Conservation (phyloP, 225 moss, liverwort and hornwort species). For the Straminergon stramineum region DNA sequence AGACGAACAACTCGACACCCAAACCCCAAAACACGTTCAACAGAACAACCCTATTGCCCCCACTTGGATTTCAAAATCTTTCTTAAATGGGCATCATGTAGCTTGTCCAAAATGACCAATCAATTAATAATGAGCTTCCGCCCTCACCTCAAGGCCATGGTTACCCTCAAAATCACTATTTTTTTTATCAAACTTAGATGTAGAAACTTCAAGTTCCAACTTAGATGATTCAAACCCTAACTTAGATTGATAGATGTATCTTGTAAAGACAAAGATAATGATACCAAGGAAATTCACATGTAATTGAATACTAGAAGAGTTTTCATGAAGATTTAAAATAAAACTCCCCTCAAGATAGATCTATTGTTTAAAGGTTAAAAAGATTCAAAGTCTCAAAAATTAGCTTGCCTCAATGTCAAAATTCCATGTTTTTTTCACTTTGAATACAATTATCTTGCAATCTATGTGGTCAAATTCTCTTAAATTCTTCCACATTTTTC, state of each 20-base stretch:
- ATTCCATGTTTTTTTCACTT: not conserved
- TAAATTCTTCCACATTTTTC: not conserved
- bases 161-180: not conserved
- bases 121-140: fast-evolving
- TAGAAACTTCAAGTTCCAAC: not conserved
- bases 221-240: not conserved
- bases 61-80: not conserved
- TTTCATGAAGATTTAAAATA: not conserved
- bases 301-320: too few species aligned
- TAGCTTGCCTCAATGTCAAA: not conserved
- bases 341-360: fast-evolving
- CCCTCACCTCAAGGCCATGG: not conserved
- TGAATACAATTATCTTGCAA: not conserved
- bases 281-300: not conserved
- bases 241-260: not conserved
- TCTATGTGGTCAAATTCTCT: not conserved
- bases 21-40: too few species aligned
- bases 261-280: not conserved
- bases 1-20: too few species aligned
- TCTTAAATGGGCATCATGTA: not conserved
- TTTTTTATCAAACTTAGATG: not conserved
- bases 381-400: not conserved
- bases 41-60: too few species aligned
- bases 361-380: not conserved
- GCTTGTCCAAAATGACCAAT: not conserved